phyloP scores from a whole-genome alignment of 768 basidiomycete genomes.

The Omphalotus guepiniiformis region DNA sequence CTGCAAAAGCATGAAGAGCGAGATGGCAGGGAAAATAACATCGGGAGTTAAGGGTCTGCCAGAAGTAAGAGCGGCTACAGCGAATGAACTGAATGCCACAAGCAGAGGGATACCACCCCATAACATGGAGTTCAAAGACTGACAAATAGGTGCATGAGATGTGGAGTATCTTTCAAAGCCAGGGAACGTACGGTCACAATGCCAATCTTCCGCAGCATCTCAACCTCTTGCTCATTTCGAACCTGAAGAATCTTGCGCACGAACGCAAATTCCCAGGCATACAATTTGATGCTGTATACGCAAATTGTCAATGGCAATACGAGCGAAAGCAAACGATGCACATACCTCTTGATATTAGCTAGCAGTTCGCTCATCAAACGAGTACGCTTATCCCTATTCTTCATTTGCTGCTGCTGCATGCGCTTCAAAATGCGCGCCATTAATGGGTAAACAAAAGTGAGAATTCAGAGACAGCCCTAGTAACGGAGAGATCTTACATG shows the following conservation, averaged over 20 bases:
- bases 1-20: conserved; percentile 81
- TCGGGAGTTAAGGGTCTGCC: conserved; percentile 77
- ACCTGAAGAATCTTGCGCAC: conserved; percentile 73
- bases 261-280: conserved; percentile 95
- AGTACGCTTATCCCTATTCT: conserved; percentile 81
- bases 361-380: conserved; percentile 92
- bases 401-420: conserved; percentile 90
- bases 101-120: conserved; percentile 71
- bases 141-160: neutral
- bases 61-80: conserved; percentile 60
- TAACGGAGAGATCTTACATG: conserved; percentile 28
- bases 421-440: conserved; percentile 68
- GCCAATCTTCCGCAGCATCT: conserved; percentile 80
- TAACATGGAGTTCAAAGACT: conserved; percentile 57
- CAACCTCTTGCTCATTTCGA: conserved; percentile 78
- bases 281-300: conserved; percentile 76
- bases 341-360: conserved; percentile 80
- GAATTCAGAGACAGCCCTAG: neutral
- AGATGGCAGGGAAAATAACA: conserved; percentile 93
- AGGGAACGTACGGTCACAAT: conserved; percentile 51
- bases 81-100: conserved; percentile 82
- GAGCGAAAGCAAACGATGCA: neutral
- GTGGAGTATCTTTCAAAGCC: conserved; percentile 14
- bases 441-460: conserved; percentile 1
- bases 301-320: neutral